phyloP scores from a whole-genome alignment of 768 basidiomycete species.

The Sporobolomyces roseus region DNA sequence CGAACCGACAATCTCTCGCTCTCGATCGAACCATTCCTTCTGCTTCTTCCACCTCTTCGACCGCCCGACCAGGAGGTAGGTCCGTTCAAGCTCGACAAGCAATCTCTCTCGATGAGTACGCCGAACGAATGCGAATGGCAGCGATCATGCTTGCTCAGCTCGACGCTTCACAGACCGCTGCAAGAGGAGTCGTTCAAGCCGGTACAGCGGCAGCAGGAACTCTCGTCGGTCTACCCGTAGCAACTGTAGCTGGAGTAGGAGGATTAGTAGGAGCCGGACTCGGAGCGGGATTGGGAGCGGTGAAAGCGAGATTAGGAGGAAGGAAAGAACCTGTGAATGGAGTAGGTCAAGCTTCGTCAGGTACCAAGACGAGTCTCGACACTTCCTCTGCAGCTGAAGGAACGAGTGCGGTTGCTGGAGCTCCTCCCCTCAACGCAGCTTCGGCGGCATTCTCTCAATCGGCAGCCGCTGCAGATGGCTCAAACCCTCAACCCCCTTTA shows the following conservation, averaged over 20 bases:
- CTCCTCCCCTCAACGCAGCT: conserved; percentile 31
- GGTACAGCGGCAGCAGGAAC: conserved; percentile 43
- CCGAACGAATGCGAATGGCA: conserved; percentile 95
- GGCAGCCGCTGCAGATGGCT: conserved; percentile 13
- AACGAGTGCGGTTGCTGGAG: conserved; percentile 35
- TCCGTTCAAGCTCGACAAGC: conserved; percentile 45
- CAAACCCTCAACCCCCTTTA: neutral
- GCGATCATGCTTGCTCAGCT: conserved; percentile 98
- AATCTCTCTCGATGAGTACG: conserved; percentile 91
- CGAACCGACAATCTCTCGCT: neutral
- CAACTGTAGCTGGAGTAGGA: conserved; percentile 41
- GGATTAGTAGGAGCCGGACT: conserved; percentile 38
- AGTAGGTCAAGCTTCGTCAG: conserved; percentile 36
- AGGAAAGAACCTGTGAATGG: conserved; percentile 14
- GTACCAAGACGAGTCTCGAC: conserved; percentile 33
- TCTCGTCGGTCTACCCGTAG: conserved; percentile 42
- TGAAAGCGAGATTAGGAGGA: conserved; percentile 54
- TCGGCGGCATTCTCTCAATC: conserved; percentile 21
- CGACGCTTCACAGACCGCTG: conserved; percentile 58
- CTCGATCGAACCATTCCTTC: conserved; percentile 13
- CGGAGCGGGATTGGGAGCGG: conserved; percentile 46
- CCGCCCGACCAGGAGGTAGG: conserved; percentile 20
- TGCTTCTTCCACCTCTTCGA: neutral
- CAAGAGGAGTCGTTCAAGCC: conserved; percentile 43
- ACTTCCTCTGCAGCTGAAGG: conserved; percentile 37